A percentile compares a stretch with the other conserved stretches of the same genome.
These are phyloP conservation scores for Margaritispora aquatica DNA, from an alignment of 495 filamentous ascomycete genomes.

Conservation along the genomic window DNA sequence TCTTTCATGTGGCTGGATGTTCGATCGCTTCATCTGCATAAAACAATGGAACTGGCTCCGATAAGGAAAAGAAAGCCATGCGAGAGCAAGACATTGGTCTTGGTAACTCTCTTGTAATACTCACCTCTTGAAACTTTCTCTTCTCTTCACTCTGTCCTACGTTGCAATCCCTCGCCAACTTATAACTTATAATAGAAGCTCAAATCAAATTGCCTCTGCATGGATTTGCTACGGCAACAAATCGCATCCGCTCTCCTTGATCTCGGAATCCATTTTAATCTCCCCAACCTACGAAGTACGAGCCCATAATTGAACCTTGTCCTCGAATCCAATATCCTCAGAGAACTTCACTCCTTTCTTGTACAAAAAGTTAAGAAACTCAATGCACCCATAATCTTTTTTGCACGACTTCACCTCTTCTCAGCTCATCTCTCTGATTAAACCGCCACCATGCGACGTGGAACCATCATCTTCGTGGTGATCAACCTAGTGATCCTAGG, in stretches of 20 bases:
- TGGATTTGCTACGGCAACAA: neutral
- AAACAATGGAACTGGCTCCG: too few relatives aligned
- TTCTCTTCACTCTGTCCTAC: neutral
- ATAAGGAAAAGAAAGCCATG: too few relatives aligned
- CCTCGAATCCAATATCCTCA: neutral
- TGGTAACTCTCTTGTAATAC: too few relatives aligned
- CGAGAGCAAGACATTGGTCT: too few relatives aligned
- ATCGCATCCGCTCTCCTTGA: neutral
- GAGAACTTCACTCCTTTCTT: neutral
- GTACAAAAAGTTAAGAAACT: neutral
- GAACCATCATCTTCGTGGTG: slow-evolving; percentile 55
- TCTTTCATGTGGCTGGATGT: neutral
- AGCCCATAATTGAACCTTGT: neutral
- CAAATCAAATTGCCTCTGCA: neutral
- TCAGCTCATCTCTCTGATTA: neutral
- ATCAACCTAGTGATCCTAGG: slow-evolving; percentile 53
- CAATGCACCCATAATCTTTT: slow-evolving; percentile 1
- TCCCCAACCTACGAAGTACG: neutral
- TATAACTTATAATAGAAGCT: neutral
- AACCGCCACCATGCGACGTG: slow-evolving; percentile 51
- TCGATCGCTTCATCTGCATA: too few relatives aligned
- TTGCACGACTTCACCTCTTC: neutral
- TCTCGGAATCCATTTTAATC: neutral
- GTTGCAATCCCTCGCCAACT: too few relatives aligned
- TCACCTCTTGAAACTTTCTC: neutral